Conservation (phyloP, 768 basidiomycete genomes). For the Lentinula raphanica region DNA sequence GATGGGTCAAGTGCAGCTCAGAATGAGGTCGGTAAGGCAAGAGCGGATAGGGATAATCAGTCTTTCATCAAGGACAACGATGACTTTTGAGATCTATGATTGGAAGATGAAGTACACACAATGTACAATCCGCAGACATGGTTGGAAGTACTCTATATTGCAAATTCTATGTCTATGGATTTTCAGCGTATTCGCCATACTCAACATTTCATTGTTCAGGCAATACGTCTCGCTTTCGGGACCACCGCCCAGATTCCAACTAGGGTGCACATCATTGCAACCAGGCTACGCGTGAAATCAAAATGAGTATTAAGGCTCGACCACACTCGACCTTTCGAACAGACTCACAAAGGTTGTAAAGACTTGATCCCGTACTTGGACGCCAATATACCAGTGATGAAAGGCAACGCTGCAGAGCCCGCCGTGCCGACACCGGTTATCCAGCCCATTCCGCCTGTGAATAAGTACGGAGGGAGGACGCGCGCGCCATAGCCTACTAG, state of each 20-base stretch:
- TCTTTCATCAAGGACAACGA: background rate
- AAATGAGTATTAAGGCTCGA: too few relatives aligned
- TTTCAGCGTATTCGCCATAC: too few relatives aligned
- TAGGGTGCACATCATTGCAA: conserved; percentile 20
- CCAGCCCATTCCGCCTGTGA: conserved; percentile 41
- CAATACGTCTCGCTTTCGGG: conserved; percentile 10
- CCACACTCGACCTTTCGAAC: too few relatives aligned
- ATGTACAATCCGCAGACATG: too few relatives aligned
- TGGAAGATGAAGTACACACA: too few relatives aligned
- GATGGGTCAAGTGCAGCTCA: background rate
- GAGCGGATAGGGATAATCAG: background rate
- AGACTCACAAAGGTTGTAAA: conserved; percentile 45
- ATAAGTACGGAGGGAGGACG: conserved; percentile 28
- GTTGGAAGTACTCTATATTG: too few relatives aligned
- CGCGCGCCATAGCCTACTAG: conserved; percentile 29
- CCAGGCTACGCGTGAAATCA: conserved; percentile 9
- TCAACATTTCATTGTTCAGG: background rate
- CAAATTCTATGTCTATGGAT: too few relatives aligned
- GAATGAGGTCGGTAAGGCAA: background rate
- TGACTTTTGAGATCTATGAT: too few relatives aligned
- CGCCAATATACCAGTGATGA: conserved; percentile 40
- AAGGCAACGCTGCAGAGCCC: conserved; percentile 41
- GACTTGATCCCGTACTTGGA: conserved; percentile 37
- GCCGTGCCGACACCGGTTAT: conserved; percentile 46
- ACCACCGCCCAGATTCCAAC: conserved; percentile 19